Conservation (phyloP, 2,329 filamentous ascomycete genomes). For the Phialophora tarda region DNA sequence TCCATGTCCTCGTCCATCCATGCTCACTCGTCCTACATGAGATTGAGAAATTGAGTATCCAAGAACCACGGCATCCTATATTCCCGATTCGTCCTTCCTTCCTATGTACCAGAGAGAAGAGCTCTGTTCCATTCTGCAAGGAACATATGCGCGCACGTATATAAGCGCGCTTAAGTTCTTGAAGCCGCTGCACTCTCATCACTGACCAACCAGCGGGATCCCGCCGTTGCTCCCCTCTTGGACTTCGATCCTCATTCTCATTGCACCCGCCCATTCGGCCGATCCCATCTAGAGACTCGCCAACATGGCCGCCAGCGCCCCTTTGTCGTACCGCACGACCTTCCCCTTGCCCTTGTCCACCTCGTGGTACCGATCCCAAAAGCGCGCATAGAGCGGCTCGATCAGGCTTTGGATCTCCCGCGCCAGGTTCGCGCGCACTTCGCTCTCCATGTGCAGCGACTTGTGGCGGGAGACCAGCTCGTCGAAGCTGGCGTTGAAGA, state of each 20-base stretch:
- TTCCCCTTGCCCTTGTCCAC: conserved; percentile 98
- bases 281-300: conserved; percentile 48
- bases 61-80: not conserved
- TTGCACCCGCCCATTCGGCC: not conserved
- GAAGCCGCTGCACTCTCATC: not conserved
- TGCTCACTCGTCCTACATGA: not conserved
- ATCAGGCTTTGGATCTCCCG: conserved; percentile 89
- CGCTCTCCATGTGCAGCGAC: conserved; percentile 83
- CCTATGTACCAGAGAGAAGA: not conserved
- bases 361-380: conserved; percentile 97
- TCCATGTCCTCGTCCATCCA: not conserved
- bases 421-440: conserved; percentile 79
- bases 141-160: not conserved
- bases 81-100: not conserved
- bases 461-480: conserved; percentile 85
- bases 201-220: not conserved
- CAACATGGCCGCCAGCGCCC: conserved; percentile 69
- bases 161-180: not conserved
- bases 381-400: conserved; percentile 90
- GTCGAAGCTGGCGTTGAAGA: conserved; percentile 90
- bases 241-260: not conserved
- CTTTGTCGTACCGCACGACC: conserved; percentile 97
- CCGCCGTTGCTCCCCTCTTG: not conserved
- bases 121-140: not conserved
- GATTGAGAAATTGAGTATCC: not conserved